phyloP scores from a whole-genome alignment of 2,329 filamentous ascomycete genomes.

The Neonectria hederae region DNA sequence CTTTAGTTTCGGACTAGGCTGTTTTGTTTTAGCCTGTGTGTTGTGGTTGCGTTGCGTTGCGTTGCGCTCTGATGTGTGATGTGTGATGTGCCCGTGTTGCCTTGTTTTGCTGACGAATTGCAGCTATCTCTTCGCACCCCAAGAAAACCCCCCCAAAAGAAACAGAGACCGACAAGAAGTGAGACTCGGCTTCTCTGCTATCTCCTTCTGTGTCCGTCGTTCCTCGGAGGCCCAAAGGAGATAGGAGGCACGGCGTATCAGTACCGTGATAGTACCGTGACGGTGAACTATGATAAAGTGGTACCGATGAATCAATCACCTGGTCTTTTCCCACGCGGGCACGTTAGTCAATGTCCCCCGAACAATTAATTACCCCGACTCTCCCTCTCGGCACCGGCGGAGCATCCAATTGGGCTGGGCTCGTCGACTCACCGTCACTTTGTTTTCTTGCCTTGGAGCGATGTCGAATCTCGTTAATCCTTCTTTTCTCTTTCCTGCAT shows the following conservation, averaged over 20 bases:
- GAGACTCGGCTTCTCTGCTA: slow-evolving; percentile 7
- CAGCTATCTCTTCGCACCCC: not conserved
- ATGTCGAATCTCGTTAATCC: slow-evolving; percentile 11
- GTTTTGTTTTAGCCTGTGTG: not conserved
- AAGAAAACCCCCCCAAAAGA: not conserved
- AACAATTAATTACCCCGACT: not conserved
- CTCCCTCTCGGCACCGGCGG: slow-evolving; percentile 10
- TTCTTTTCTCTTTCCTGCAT: slow-evolving; percentile 1
- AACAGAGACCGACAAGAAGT: not conserved
- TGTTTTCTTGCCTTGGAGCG: not conserved
- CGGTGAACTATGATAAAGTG: slow-evolving; percentile 1
- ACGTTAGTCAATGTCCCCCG: not conserved
- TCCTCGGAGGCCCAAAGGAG: slow-evolving; percentile 17
- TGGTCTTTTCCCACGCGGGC: not conserved
- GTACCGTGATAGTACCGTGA: slow-evolving; percentile 1
- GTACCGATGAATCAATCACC: slow-evolving; percentile 12
- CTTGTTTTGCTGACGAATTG: slow-evolving; percentile 1
- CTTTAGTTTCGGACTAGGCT: not conserved
- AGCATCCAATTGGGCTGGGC: slow-evolving; percentile 19
- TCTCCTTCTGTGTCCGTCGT: slow-evolving; percentile 11
- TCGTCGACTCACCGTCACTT: slow-evolving; percentile 21
- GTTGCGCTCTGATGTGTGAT: not conserved
- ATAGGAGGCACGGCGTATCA: not conserved
- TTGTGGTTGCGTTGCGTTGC: not conserved
- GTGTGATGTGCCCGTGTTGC: too few species aligned